Evolutionary conservation across 1,284 basidiomycete genomes (phyloP).

Genomic region (Pyrrhoderma lamaoense): DNA sequence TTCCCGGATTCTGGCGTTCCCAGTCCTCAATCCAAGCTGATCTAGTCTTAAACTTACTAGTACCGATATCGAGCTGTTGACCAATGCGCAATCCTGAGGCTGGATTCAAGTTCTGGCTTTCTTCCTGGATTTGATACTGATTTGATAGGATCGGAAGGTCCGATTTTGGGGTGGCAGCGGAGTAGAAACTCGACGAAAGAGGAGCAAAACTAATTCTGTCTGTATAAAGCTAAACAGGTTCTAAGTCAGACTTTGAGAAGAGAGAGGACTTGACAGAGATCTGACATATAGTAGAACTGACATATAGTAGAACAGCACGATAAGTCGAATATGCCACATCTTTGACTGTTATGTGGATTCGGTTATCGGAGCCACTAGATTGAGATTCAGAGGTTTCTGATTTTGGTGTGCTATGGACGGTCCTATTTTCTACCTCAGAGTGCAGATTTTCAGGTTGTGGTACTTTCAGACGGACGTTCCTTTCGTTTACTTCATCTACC

Average conservation of each 20-base stretch:
- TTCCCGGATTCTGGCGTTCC: conserved; percentile 48
- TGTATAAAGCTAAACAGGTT: conserved; percentile 66
- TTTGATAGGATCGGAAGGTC: conserved; percentile 26
- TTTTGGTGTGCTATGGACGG: too few relatives aligned
- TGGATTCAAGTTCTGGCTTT: conserved; percentile 30
- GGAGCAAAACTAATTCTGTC: conserved; percentile 82
- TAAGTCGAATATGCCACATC: conserved; percentile 83
- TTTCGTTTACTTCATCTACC: conserved; percentile 11
- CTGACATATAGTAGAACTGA: conserved; percentile 30
- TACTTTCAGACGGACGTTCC: conserved; percentile 29
- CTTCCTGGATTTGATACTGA: conserved; percentile 32
- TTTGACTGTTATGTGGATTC: conserved; percentile 52
- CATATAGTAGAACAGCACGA: conserved; percentile 78
- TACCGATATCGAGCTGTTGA: conserved; percentile 20
- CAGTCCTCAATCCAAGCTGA: conserved; percentile 62
- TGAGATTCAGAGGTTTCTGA: too few relatives aligned
- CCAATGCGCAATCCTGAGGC: conserved; percentile 16
- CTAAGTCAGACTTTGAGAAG: not conserved
- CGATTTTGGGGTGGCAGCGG: conserved; percentile 25
- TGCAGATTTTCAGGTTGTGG: conserved; percentile 30
- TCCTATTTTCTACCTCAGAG: conserved; percentile 13
- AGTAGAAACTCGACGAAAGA: conserved; percentile 59
- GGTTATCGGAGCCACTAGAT: conserved; percentile 8
- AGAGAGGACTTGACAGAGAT: too few relatives aligned
- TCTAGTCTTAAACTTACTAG: conserved; percentile 33